A percentile compares a stretch with the other conserved stretches of the same genome.
Conservation (phyloP, 2,329 filamentous ascomycete species). For the Fusarium newnesense region DNA sequence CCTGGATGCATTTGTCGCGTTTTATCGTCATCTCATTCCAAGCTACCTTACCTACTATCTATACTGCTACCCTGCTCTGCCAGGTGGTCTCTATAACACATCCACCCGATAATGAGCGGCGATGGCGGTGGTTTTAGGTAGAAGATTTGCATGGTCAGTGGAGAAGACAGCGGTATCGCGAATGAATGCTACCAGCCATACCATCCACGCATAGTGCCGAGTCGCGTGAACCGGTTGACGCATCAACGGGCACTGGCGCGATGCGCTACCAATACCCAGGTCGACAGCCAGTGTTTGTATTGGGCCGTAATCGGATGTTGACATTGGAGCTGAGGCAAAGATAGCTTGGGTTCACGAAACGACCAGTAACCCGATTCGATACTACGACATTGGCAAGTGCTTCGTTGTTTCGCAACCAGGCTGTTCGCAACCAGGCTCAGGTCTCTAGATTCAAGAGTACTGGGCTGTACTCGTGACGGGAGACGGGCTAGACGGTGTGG, state of each 20-base stretch:
- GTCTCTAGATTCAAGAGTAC: conserved; percentile 1
- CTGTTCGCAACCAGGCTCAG: conserved; percentile 22
- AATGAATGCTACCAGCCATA: conserved; percentile 15
- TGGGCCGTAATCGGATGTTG: conserved; percentile 14
- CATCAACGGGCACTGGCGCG: conserved; percentile 33
- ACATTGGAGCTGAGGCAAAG: conserved; percentile 2
- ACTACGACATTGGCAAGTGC: background rate
- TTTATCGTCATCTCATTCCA: conserved; percentile 11
- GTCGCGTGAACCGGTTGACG: conserved; percentile 33
- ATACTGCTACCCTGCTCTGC: conserved; percentile 7
- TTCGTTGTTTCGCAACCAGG: conserved; percentile 31
- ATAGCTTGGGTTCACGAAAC: conserved; percentile 29
- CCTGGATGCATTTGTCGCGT: background rate
- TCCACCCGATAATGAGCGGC: conserved; percentile 25
- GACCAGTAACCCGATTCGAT: conserved; percentile 30
- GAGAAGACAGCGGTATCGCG: conserved; percentile 22
- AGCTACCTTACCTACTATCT: background rate
- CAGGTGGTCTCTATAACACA: conserved; percentile 25
- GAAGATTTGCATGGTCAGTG: conserved; percentile 25
- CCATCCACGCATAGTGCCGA: conserved; percentile 4
- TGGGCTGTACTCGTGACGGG: conserved; percentile 20
- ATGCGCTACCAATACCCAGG: conserved; percentile 5
- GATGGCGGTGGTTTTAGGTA: conserved; percentile 33
- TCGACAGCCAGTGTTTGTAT: conserved; percentile 5
- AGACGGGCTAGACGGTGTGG: conserved; percentile 12